Evolutionary conservation across 352 stramenopile genomes (phyloP).

Genomic region (Globisporangium irregulare): DNA sequence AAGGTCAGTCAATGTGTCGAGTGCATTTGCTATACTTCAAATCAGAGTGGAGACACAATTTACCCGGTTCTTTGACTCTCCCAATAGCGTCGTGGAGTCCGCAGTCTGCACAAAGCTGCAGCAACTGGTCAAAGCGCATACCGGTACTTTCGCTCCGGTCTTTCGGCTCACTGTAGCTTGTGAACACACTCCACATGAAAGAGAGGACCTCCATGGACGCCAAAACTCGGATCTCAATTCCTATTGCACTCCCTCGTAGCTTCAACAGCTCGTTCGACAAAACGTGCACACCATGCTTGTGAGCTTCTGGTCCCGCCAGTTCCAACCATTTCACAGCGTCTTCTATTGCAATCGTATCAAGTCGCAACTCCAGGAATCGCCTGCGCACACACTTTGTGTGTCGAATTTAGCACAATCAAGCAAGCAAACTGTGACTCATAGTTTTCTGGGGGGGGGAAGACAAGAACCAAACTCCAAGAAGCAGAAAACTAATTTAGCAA

Average conservation of each 20-base stretch:
- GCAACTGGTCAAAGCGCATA: constrained; percentile 10
- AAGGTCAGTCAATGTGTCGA: not conserved
- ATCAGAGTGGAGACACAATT: too few species aligned
- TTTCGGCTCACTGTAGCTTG: not conserved
- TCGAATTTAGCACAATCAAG: too few species aligned
- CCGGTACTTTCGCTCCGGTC: not conserved
- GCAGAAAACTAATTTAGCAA: not conserved
- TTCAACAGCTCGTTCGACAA: not conserved
- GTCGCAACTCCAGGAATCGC: not conserved
- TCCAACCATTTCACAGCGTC: not conserved
- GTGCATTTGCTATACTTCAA: not conserved
- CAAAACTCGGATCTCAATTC: not conserved
- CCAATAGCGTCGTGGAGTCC: not conserved
- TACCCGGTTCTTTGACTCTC: not conserved
- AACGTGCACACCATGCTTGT: not conserved
- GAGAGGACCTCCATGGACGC: not conserved
- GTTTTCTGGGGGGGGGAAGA: too few species aligned
- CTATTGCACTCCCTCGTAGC: not conserved
- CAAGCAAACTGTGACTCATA: too few species aligned
- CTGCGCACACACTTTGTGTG: constrained; percentile 3
- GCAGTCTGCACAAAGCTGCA: constrained; percentile 6
- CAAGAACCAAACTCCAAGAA: not conserved
- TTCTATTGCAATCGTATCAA: not conserved
- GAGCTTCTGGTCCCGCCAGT: too few species aligned
- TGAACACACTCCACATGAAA: not conserved